phyloP scores from a whole-genome alignment of 331 rosid species.

The Saraca asoca region DNA sequence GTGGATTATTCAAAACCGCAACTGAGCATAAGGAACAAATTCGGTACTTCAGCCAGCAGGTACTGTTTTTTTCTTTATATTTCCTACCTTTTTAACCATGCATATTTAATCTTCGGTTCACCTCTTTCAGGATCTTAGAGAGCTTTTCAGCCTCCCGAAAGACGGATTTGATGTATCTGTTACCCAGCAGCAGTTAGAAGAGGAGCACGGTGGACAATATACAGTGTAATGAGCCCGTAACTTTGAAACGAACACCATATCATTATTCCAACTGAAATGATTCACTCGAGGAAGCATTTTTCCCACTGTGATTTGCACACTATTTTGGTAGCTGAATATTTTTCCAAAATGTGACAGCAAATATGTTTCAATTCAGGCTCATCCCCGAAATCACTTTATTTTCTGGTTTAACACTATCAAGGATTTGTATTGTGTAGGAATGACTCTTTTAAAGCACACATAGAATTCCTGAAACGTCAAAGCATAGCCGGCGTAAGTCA shows the following conservation, averaged over 20 bases:
- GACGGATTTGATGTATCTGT: conserved; percentile 93
- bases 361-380: conserved; percentile 8
- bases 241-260: background rate
- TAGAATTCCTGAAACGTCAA: conserved; percentile 64
- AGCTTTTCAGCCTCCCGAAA: conserved; percentile 84
- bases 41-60: conserved; percentile 95
- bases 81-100: background rate
- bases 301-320: conserved; percentile 14
- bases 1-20: conserved; percentile 87
- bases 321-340: background rate
- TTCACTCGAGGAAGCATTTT: background rate
- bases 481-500: conserved; percentile 93
- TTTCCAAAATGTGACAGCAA: conserved; percentile 4
- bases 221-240: conserved; percentile 54
- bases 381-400: too few species aligned
- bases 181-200: conserved; percentile 81
- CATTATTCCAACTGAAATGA: background rate
- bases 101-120: conserved; percentile 21
- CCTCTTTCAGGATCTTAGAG: conserved; percentile 73
- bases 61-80: conserved; percentile 31
- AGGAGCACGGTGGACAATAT: conserved; percentile 72
- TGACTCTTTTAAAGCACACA: conserved; percentile 55
- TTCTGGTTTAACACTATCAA: too few species aligned
- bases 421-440: conserved; percentile 49
- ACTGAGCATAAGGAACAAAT: conserved; percentile 94